phyloP scores from a whole-genome alignment of 1,284 basidiomycete species.

The Golubevia sp. region DNA sequence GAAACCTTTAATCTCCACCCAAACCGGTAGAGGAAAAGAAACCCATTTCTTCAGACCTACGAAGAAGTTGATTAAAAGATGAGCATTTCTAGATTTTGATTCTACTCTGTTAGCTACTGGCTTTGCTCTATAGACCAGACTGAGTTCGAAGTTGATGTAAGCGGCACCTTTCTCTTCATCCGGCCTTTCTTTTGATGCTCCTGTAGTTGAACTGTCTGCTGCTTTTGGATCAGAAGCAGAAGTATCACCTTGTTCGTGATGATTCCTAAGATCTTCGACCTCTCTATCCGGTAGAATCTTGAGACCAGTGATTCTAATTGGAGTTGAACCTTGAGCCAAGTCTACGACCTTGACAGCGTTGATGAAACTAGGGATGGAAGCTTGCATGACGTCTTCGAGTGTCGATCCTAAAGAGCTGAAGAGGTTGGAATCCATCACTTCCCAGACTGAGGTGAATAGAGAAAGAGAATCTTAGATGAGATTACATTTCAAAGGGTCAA shows the following conservation, averaged over 20 bases:
- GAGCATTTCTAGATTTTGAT: constrained; percentile 25
- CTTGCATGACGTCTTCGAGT: constrained; percentile 40
- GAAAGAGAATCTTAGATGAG: too few relatives aligned
- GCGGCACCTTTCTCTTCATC: constrained; percentile 14
- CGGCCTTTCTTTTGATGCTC: constrained; percentile 5
- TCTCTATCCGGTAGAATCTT: constrained; percentile 22
- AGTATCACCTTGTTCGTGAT: constrained; percentile 1
- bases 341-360: constrained; percentile 37
- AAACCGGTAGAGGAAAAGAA: constrained; percentile 32
- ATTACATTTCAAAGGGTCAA: too few relatives aligned
- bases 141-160: constrained; percentile 35
- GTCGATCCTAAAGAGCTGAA: constrained; percentile 25
- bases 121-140: constrained; percentile 27
- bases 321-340: constrained; percentile 28
- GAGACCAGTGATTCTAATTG: constrained; percentile 28
- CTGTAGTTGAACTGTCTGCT: not conserved
- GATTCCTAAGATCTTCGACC: constrained; percentile 3
- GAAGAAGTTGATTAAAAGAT: constrained; percentile 33
- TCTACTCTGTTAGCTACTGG: constrained; percentile 16
- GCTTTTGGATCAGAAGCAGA: constrained; percentile 4
- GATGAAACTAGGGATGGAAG: constrained; percentile 29
- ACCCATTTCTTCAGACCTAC: constrained; percentile 23
- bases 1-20: constrained; percentile 39
- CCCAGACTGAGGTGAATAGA: too few relatives aligned
- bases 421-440: constrained; percentile 28